These are phyloP conservation scores for Cajanus cajan DNA, from an alignment of 306 rosid genomes.

Conservation along the genomic window DNA sequence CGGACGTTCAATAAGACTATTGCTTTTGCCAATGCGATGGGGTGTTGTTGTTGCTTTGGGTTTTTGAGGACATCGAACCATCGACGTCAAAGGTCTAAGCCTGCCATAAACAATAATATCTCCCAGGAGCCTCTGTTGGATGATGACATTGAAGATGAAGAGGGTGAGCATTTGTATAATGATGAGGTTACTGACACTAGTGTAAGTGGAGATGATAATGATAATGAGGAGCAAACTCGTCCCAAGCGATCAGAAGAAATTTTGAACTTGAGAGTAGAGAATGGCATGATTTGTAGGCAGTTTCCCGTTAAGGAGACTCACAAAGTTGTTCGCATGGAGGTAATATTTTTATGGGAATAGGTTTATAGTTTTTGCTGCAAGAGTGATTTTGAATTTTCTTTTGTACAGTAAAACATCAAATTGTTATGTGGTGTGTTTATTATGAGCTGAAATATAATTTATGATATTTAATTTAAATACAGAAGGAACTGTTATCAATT, in stretches of 20 bases:
- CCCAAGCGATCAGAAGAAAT: slow-evolving; percentile 82
- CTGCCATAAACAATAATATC: slow-evolving; percentile 40
- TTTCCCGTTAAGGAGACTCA: slow-evolving; percentile 88
- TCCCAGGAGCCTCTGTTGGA: slow-evolving; percentile 62
- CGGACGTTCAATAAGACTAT: slow-evolving; percentile 59
- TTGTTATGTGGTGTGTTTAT: neutral
- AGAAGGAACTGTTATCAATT: neutral
- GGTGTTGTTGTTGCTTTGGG: slow-evolving; percentile 88
- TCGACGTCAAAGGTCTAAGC: slow-evolving; percentile 23
- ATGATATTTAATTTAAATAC: neutral
- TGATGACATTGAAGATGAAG: slow-evolving; percentile 68
- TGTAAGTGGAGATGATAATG: slow-evolving; percentile 67
- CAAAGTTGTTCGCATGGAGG: slow-evolving; percentile 75
- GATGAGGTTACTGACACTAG: slow-evolving; percentile 47
- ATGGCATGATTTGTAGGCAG: slow-evolving; percentile 81
- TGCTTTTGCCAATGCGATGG: slow-evolving; percentile 58
- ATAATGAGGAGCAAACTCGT: slow-evolving; percentile 43
- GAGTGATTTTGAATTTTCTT: slow-evolving; percentile 13
- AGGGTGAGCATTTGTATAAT: slow-evolving; percentile 40
- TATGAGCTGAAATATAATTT: neutral
- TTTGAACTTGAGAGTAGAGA: slow-evolving; percentile 59
- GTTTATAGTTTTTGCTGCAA: neutral
- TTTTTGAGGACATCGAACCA: slow-evolving; percentile 51
- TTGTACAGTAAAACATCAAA: neutral
- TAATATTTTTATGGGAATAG: slow-evolving; percentile 27